These are phyloP conservation scores for Sporothrix protearum DNA, from an alignment of 2,329 filamentous ascomycete species.

Conservation along the genomic window DNA sequence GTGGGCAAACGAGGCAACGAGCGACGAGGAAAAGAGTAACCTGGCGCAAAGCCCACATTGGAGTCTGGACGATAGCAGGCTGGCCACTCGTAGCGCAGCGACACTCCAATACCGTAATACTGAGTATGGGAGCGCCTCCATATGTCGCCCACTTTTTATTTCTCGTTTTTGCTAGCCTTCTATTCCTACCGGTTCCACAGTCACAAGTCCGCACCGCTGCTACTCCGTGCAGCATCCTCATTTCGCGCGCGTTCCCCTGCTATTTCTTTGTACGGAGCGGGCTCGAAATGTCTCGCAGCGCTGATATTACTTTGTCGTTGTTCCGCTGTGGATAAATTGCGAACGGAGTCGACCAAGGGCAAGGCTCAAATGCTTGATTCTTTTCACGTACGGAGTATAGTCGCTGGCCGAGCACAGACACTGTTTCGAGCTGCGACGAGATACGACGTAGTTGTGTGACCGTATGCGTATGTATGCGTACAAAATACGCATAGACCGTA, in stretches of 20 bases:
- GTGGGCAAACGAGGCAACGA: neutral
- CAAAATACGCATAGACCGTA: no score
- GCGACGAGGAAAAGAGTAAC: neutral
- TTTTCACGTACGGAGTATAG: neutral
- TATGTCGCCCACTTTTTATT: neutral
- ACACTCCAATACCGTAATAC: neutral
- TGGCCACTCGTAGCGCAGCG: conserved; percentile 9
- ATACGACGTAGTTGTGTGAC: neutral
- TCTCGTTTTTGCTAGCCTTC: conserved; percentile 7
- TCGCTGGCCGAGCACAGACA: neutral
- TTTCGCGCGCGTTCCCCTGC: neutral
- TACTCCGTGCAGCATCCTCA: conserved; percentile 6
- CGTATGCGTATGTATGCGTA: no score
- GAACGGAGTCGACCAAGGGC: neutral
- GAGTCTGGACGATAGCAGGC: neutral
- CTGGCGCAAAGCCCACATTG: neutral
- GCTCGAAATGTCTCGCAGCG: conserved; percentile 15
- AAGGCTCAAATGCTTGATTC: conserved; percentile 1
- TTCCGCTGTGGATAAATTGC: conserved; percentile 5
- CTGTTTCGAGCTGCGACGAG: neutral
- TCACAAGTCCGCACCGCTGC: neutral
- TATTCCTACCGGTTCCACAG: neutral
- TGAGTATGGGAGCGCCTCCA: conserved; percentile 2
- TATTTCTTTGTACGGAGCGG: neutral
- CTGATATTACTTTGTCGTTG: conserved; percentile 3